Evolutionary conservation across 2,329 filamentous ascomycete genomes (phyloP), one percentile per base, ranked within the genome.

Genomic region (Tolypocladium endophyticum): DNA sequence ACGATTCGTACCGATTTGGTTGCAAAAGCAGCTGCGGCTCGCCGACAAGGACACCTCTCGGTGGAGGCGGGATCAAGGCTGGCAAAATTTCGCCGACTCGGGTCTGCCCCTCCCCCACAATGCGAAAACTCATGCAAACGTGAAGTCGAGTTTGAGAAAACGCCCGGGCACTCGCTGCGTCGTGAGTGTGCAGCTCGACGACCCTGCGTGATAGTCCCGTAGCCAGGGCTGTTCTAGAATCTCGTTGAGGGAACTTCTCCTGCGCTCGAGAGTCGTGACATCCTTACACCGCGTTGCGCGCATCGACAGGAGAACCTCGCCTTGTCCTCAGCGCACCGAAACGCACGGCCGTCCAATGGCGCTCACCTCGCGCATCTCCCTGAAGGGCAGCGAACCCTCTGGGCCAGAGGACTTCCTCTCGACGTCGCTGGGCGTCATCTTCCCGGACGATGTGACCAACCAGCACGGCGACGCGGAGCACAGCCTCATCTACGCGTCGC

Each of bases 401-500:
- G 55, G 75, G 73, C 58, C 84, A 0, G 84, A 87, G 71, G 85
- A 88, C 70, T 80, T 82, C 64, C 79, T 90, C 66, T 74, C 76
- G 39, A 76, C 77, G 2, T 78, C 83, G 0, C 79, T 88, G 1
- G 83, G 81, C 62, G 77, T 85, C 63, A 82, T 89, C 69, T 89
- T 89, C 74, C 81, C 84, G 4, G 85, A 89, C 70, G 87, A 90
- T 72, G 76, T 85, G 58, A 79, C 78, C 60, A 86, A 84, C 73
- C 79, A 82, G 70, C 87, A 90, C 71, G 87, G 87, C 70, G 84
- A 87, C 66, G 73, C 79, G 1, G 75, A 81, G 56, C 79, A 83
- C 62, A 73, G 76, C 23, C 79, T 90, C 39, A 66, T 84, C 36
- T 90, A 89, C 73, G 75, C 73, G 25, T 85, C 79, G 61, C 81